Evolutionary conservation across 345 rosid species (phyloP), one percentile per base, ranked within the genome.

Genomic region (Xanthoceras sorbifolium): DNA sequence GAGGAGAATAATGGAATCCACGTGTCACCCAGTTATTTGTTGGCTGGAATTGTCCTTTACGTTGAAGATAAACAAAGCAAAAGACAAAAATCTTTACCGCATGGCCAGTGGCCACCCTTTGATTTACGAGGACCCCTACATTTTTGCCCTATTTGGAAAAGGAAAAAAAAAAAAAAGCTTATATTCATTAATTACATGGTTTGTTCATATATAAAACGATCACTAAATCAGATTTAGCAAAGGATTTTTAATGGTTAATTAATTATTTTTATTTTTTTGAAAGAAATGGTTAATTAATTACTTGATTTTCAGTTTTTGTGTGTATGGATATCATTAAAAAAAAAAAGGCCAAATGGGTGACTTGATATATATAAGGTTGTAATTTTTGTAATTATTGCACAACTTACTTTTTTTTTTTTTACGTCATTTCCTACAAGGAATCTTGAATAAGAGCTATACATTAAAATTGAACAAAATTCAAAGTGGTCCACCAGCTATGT

Each of bases 21-120:
- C 90, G 89, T 87, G 92, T 80, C 69, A 0, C 46, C 0, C 8
- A 4, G 1, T 4, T 64, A 74, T 86, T 93, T 86, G 94, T 67
- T 73, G 31, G 40, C 48, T 23, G 44, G 40, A 48, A 64, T 28
- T 57, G 86, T 62, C 79, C 98, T 90, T 91, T 86, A 90, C 98
- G 86, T 91, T 87, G 91, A 93, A 87, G 97, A 86, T 74, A 93
- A 88, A 89, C 89, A 93, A 91, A 87, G 90, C 84, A 64, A 79
- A 73, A 59, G 71, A 81, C 78, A 78, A 69, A 71, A 42, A 72
- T 72, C 63, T 57, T 67, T 15, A 8, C 46, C 28, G 36, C 20
- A 3, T 26, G 81, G 72, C 75, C 72, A 59, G 32, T 26, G 81
- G 72, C 75, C 72, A 59, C 28, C 70, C 63, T 72, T 72, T 77